Evolutionary conservation across 371 early-diverging fungal genomes (phyloP).

Genomic region (Ordospora colligata): DNA sequence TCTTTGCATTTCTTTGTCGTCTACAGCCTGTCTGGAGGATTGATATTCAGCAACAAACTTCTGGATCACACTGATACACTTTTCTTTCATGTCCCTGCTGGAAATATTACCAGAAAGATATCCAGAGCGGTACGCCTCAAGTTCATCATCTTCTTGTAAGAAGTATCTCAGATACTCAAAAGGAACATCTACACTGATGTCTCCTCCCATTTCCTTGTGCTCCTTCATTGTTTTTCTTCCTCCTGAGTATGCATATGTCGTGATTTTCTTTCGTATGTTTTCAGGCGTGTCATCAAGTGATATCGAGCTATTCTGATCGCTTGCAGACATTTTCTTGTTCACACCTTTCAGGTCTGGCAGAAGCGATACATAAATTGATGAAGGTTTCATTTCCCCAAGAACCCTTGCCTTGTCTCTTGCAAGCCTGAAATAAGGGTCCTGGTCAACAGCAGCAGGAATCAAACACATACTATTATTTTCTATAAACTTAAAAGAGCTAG

Average conservation of each 20-base stretch:
- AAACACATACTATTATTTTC: conserved; percentile 76
- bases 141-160: conserved; percentile 82
- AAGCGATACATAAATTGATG: conserved; percentile 82
- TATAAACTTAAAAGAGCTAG: conserved; percentile 48
- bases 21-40: conserved; percentile 63
- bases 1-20: conserved; percentile 37
- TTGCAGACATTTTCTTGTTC: conserved; percentile 95
- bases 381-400: conserved; percentile 88
- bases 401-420: conserved; percentile 86
- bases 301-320: conserved; percentile 76
- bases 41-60: conserved; percentile 74
- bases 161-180: conserved; percentile 93
- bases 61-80: conserved; percentile 76
- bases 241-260: conserved; percentile 87
- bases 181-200: conserved; percentile 87
- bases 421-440: conserved; percentile 98
- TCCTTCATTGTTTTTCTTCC: conserved; percentile 80
- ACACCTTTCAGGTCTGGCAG: conserved; percentile 77
- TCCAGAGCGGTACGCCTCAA: conserved; percentile 63
- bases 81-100: conserved; percentile 80
- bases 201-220: conserved; percentile 77
- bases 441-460: conserved; percentile 97
- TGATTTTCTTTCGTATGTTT: conserved; percentile 95
- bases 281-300: conserved; percentile 81
- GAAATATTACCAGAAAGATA: conserved; percentile 78